Conservation (phyloP, 1,284 basidiomycete genomes). For the Termitomyces sp. region DNA sequence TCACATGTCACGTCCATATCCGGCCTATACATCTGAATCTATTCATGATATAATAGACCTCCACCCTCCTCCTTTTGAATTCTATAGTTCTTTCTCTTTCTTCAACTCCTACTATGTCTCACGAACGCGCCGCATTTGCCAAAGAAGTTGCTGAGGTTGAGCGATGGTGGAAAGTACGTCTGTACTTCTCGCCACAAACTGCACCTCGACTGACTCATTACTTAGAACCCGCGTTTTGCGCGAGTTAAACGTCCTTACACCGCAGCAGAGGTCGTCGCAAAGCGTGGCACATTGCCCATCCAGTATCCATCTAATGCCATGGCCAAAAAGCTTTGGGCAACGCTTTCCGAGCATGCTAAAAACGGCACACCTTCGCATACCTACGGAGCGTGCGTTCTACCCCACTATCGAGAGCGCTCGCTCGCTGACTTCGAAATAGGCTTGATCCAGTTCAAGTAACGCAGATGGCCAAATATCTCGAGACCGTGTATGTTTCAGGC, state of each 20-base stretch:
- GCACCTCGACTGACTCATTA: conserved; percentile 2
- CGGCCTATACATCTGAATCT: conserved; percentile 14
- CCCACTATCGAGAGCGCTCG: neutral
- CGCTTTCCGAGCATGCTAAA: conserved; percentile 66
- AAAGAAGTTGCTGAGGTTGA: conserved; percentile 83
- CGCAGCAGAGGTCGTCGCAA: conserved; percentile 89
- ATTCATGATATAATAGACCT: conserved; percentile 7
- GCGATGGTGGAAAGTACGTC: conserved; percentile 84
- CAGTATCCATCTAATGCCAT: conserved; percentile 83
- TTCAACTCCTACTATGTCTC: conserved; percentile 42
- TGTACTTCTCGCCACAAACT: neutral
- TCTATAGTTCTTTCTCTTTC: neutral
- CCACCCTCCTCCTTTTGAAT: conserved; percentile 2
- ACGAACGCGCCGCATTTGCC: conserved; percentile 65
- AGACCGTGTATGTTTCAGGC: conserved; percentile 97
- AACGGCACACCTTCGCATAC: conserved; percentile 82
- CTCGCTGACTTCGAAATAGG: conserved; percentile 35
- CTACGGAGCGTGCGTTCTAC: conserved; percentile 86
- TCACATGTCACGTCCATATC: conserved; percentile 32
- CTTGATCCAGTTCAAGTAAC: conserved; percentile 97
- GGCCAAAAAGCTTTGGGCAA: conserved; percentile 83
- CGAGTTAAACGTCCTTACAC: conserved; percentile 87
- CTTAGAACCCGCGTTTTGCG: conserved; percentile 80
- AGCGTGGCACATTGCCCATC: conserved; percentile 85
- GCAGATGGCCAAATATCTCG: conserved; percentile 98